Base-by-base conservation (phyloP, 257 asterid genomes). In the Coffea eugenioides region DNA sequence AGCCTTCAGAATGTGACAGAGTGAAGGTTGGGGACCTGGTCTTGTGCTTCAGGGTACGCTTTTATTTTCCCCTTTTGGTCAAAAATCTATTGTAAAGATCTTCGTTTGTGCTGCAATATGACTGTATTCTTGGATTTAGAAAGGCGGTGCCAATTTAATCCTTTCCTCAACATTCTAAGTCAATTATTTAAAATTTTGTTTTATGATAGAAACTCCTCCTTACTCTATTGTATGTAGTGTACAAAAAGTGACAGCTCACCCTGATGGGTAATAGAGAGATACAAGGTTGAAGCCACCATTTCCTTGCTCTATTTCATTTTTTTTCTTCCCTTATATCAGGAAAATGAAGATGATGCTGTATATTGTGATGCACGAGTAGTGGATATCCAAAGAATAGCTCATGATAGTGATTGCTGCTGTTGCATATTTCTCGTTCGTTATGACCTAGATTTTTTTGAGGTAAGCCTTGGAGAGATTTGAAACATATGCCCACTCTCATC, bases 41-140 rank as follows among this genome's bases (percentile, higher is more conserved):
- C 80, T 89, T 95, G 76, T 93, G 98, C 94, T 95, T 84, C 92
- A 90, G 91, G 90, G 98, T 95, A 90, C 72, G 82, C 66, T 80
- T 73, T 79, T 82, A 18, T 14, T 76, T 49, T 49, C 25, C 62
- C 18, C 18, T 77, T 62, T 51, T 41, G 46, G 6, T 62, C 16
- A 25, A 49, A 11, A 45, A 25, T 77, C 16, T 43, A 1, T 45
- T 41, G 9, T 70, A 61, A 61, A 61, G 34, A 61, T n/a, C 36
- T 61, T 23, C 3, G 45, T 16, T 25, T 7, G 11, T 36, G 46
- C 12, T 34, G 13, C 72, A 68, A 6, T 49, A 6, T 3, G 3
- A 7, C 75, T 45, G 39, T 16, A 36, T 68, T 68, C 49, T 67
- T 67, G 18, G 46, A 67, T 27, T 15, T 13, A 16, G 23, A 68